Base-by-base conservation (phyloP, 1,139 yeast genomes). In the Diutina sp. region DNA sequence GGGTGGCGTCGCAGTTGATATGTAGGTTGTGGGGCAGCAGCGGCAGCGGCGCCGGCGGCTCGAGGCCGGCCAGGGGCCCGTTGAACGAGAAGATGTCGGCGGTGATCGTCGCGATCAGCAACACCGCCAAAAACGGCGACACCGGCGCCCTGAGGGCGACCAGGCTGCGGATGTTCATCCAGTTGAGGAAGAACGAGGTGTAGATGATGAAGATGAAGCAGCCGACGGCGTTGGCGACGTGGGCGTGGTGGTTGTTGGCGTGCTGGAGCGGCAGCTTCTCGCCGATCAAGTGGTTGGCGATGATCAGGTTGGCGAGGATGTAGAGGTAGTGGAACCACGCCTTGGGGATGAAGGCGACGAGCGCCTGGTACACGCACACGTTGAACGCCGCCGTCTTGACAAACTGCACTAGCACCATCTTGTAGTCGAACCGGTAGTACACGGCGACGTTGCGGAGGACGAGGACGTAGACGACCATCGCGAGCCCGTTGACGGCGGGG, bases 321-420 rank as follows among this genome's bases (percentile, higher is more conserved):
- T 29, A 50, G 9, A 50, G 18, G 44, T 50, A 50, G 28, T 50
- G 12, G 28, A 50, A 50, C 53, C 53, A 50, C 16, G 14, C 8
- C 14, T 29, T 25, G 6, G 53, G 53, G 9, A 50, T n/a, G 25
- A 32, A 18, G 16, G 44, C 53, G 29, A 50, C 25, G 16, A 50
- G 53, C 8, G 32, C 53, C 44, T 50, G 53, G 44, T 50, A 50
- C 7, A 50, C 44, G 41, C 53, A 50, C 12, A 50, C 18, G 32
- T 50, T 50, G n/a, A 50, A 32, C 8, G 53, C 53, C 7, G 53
- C 53, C n/a, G 53, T 50, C n/a, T 50, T 50, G 44, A 50, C 53
- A 32, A 50, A 32, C 35, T 50, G 53, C 44, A 50, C 53, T n/a
- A 50, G 16, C 53, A 50, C 53, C 53, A 50, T 50, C 28, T 50